Evolutionary conservation across 257 asterid species (phyloP).

Genomic region (Nemophila menziesii): DNA sequence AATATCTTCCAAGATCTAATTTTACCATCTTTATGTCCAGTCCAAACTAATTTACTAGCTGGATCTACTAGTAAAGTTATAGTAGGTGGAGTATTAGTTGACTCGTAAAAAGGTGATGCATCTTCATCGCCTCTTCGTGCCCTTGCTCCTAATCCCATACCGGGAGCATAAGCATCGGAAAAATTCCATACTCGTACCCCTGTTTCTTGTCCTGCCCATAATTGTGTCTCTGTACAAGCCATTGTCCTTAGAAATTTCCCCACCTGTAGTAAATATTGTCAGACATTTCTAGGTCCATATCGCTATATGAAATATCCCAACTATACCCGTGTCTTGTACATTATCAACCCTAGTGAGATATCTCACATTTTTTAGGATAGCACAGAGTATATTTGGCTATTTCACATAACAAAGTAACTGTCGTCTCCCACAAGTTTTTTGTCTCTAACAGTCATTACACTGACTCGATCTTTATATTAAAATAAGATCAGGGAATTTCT

Average conservation of each 20-base stretch:
- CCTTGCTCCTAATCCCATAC: constrained; percentile 46
- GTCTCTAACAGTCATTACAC: too few relatives aligned
- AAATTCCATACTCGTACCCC: constrained; percentile 82
- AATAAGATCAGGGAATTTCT: too few relatives aligned
- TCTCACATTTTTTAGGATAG: too few relatives aligned
- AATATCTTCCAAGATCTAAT: constrained; percentile 68
- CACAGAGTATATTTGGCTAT: too few relatives aligned
- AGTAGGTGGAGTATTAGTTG: constrained; percentile 42
- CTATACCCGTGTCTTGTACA: too few relatives aligned
- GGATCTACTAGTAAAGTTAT: constrained; percentile 53
- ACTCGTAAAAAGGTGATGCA: constrained; percentile 63
- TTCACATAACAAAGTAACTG: too few relatives aligned
- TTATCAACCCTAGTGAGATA: too few relatives aligned
- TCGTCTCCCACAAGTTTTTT: too few relatives aligned
- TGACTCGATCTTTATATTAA: too few relatives aligned
- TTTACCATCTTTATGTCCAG: constrained; percentile 80
- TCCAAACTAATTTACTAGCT: constrained; percentile 59
- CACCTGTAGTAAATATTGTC: constrained; percentile 16
- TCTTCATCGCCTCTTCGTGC: constrained; percentile 76
- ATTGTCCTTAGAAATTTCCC: constrained; percentile 65
- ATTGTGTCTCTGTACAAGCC: constrained; percentile 48
- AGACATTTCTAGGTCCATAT: too few relatives aligned
- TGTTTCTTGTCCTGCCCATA: constrained; percentile 80
- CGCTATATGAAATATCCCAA: too few relatives aligned
- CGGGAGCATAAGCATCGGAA: constrained; percentile 50